Conservation (phyloP, 768 basidiomycete species). For the Russula griseocarnosa region DNA sequence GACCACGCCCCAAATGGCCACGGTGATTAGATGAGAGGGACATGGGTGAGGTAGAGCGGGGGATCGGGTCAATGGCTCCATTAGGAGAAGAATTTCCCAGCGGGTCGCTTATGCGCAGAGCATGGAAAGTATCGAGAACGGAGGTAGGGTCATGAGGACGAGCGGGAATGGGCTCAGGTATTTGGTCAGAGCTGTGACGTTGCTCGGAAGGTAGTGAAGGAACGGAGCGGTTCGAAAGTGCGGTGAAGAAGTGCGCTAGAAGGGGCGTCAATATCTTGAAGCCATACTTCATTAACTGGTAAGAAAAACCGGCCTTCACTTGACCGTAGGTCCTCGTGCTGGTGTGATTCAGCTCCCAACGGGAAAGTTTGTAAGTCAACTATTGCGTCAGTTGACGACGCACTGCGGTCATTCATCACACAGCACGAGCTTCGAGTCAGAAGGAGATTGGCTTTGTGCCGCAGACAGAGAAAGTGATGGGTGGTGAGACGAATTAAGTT, state of each 20-base stretch:
- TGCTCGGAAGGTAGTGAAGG: conserved; percentile 23
- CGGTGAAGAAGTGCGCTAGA: conserved; percentile 11
- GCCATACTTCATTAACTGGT: neutral
- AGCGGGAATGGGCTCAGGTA: neutral
- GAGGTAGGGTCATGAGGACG: conserved; percentile 43
- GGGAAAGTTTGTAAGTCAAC: conserved; percentile 5
- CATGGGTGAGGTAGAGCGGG: conserved; percentile 56
- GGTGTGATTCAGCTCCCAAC: neutral
- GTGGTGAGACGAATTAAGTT: neutral
- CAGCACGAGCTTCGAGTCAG: neutral
- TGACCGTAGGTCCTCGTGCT: conserved; percentile 1
- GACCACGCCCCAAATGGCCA: conserved; percentile 29
- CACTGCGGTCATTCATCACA: neutral
- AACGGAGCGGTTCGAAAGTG: conserved; percentile 19
- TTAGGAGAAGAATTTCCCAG: conserved; percentile 28
- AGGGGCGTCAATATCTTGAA: conserved; percentile 3
- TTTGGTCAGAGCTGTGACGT: conserved; percentile 2
- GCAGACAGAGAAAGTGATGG: neutral
- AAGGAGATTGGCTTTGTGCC: neutral
- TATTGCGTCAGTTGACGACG: conserved; percentile 8
- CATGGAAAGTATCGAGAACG: conserved; percentile 49
- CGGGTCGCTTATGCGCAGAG: conserved; percentile 50
- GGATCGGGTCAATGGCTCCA: conserved; percentile 45
- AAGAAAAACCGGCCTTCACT: conserved; percentile 11
- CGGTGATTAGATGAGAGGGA: conserved; percentile 38